Conservation (phyloP, 345 rosid genomes). For the Eucalyptus virginea region DNA sequence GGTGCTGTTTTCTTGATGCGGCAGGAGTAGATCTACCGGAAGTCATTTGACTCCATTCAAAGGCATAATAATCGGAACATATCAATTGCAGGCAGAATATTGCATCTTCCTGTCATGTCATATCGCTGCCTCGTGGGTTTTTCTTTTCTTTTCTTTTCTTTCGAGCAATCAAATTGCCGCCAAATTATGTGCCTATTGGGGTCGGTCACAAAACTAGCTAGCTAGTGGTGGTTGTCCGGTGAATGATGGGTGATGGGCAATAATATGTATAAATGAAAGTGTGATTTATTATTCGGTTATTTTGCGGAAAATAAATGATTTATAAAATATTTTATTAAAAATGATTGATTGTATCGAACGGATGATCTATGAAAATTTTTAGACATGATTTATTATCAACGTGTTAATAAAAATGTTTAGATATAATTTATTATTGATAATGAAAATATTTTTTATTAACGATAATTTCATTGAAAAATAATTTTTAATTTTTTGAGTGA, state of each 20-base stretch:
- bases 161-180: background rate
- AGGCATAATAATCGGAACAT: background rate
- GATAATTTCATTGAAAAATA: too few relatives aligned
- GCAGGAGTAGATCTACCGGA: background rate
- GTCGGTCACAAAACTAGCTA: background rate
- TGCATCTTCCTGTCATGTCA: background rate
- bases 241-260: background rate
- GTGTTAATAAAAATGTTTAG: too few relatives aligned
- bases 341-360: too few relatives aligned
- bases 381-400: too few relatives aligned
- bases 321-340: too few relatives aligned
- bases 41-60: background rate
- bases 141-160: background rate
- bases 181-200: background rate
- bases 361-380: too few relatives aligned
- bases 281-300: fast-evolving
- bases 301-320: too few relatives aligned
- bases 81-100: background rate
- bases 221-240: background rate
- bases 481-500: background rate
- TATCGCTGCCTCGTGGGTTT: background rate
- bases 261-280: background rate
- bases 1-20: background rate
- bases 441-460: too few relatives aligned
- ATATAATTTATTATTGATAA: too few relatives aligned